Evolutionary conservation across 1,284 basidiomycete genomes (phyloP).

Genomic region (Xerocomus minutiporus): DNA sequence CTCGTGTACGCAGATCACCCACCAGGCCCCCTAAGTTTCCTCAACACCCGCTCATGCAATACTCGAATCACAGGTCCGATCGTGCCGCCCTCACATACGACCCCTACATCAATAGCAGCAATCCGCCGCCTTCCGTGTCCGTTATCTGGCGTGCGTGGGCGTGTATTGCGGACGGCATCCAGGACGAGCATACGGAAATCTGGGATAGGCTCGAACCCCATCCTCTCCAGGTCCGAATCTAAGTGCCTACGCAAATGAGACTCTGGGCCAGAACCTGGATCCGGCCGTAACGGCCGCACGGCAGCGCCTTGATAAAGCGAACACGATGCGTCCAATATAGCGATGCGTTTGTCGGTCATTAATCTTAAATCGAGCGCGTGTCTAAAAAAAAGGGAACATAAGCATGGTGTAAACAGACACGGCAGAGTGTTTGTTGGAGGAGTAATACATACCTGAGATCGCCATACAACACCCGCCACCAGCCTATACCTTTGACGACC

Average conservation of each 20-base stretch:
- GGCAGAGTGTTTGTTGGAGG: background rate
- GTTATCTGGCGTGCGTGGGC: slow-evolving; percentile 7
- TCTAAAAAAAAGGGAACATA: slow-evolving; percentile 32
- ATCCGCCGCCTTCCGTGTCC: slow-evolving; percentile 28
- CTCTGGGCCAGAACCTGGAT: background rate
- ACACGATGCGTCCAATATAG: slow-evolving; percentile 64
- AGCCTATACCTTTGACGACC: slow-evolving; percentile 72
- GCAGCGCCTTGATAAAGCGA: slow-evolving; percentile 45
- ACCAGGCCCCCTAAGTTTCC: slow-evolving; percentile 21
- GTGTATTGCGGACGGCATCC: slow-evolving; percentile 33
- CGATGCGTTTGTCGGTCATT: slow-evolving; percentile 59
- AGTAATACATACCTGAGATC: slow-evolving; percentile 46
- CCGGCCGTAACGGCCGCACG: background rate
- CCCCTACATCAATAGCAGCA: slow-evolving; percentile 55
- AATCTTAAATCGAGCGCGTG: slow-evolving; percentile 77
- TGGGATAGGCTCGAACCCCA: slow-evolving; percentile 58
- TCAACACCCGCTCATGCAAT: slow-evolving; percentile 44
- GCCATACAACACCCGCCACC: slow-evolving; percentile 72
- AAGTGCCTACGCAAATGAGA: background rate
- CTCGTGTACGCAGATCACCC: slow-evolving; percentile 3
- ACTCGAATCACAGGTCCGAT: slow-evolving; percentile 47
- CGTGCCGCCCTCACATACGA: slow-evolving; percentile 52
- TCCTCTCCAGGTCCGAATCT: slow-evolving; percentile 15
- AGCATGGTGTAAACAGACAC: too few species aligned
- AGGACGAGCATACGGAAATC: slow-evolving; percentile 49